Conservation (phyloP, 2,329 filamentous ascomycete genomes). For the Alternaria postmessia region DNA sequence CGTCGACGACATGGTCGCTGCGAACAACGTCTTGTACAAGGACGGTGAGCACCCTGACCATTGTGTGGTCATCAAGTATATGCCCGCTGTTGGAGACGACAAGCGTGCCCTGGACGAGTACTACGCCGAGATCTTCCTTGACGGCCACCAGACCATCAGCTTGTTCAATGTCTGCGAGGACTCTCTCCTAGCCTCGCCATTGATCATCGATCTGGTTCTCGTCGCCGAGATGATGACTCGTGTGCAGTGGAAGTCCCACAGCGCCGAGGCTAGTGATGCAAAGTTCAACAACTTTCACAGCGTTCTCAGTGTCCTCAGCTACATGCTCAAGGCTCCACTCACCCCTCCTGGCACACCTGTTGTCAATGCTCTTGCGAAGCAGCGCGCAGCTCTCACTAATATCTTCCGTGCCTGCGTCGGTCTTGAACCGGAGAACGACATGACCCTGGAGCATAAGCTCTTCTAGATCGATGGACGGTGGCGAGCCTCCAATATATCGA, state of each 20-base stretch:
- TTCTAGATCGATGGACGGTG: slow-evolving; percentile 58
- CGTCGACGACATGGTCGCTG: slow-evolving; percentile 98
- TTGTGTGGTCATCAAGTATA: slow-evolving; percentile 99
- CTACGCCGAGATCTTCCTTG: slow-evolving; percentile 98
- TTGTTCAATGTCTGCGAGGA: slow-evolving; percentile 99
- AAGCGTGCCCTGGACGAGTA: slow-evolving; percentile 99
- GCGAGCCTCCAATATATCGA: background rate
- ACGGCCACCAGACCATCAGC: slow-evolving; percentile 97
- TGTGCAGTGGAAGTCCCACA: slow-evolving; percentile 81
- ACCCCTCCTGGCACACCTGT: slow-evolving; percentile 95
- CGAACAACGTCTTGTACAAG: slow-evolving; percentile 90
- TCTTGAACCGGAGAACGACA: slow-evolving; percentile 95
- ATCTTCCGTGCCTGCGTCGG: slow-evolving; percentile 98
- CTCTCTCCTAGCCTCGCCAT: slow-evolving; percentile 90
- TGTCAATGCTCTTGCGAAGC: slow-evolving; percentile 94
- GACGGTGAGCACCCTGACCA: slow-evolving; percentile 95
- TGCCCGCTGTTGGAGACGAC: slow-evolving; percentile 98
- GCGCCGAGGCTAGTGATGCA: slow-evolving; percentile 61
- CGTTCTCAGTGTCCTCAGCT: slow-evolving; percentile 95
- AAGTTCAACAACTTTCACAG: slow-evolving; percentile 96
- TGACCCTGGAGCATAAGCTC: slow-evolving; percentile 99
- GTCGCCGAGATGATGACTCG: slow-evolving; percentile 98
- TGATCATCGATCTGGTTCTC: slow-evolving; percentile 96
- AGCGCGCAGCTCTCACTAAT: slow-evolving; percentile 92
- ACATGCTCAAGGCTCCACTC: slow-evolving; percentile 96